phyloP scores from a whole-genome alignment of 2,329 filamentous ascomycete species.

The Colletotrichum graminicola region DNA sequence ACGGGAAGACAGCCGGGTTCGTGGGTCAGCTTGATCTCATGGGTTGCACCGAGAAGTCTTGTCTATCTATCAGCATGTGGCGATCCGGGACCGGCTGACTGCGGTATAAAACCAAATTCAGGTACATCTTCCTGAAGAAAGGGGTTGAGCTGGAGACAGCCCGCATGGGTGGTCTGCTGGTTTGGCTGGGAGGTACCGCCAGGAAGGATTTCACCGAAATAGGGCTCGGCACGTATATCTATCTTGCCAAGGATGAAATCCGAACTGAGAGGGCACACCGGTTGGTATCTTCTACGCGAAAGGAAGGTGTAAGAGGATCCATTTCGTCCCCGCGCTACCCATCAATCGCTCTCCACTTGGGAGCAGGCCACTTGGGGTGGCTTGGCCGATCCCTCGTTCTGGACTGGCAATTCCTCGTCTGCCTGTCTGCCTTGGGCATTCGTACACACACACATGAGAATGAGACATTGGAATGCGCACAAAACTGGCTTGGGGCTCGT shows the following conservation, averaged over 20 bases:
- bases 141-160: neutral
- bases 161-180: slow-evolving; percentile 7
- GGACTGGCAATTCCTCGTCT: slow-evolving; percentile 13
- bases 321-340: slow-evolving; percentile 38
- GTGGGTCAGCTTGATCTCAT: slow-evolving; percentile 21
- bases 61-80: slow-evolving; percentile 38
- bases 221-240: slow-evolving; percentile 30
- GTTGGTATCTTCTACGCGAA: slow-evolving; percentile 39
- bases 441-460: neutral
- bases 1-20: slow-evolving; percentile 4
- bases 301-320: slow-evolving; percentile 41
- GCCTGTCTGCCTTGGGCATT: neutral
- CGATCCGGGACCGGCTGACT: slow-evolving; percentile 25
- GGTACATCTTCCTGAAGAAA: neutral
- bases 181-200: neutral
- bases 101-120: slow-evolving; percentile 20
- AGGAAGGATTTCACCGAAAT: slow-evolving; percentile 23
- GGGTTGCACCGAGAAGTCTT: slow-evolving; percentile 20
- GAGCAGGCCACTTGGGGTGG: slow-evolving; percentile 11
- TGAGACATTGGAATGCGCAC: neutral
- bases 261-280: slow-evolving; percentile 25
- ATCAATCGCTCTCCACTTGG: slow-evolving; percentile 25
- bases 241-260: slow-evolving; percentile 31
- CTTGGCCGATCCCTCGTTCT: slow-evolving; percentile 30
- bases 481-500: neutral